phyloP scores from a whole-genome alignment of 768 basidiomycete species.

The Xerocomus brunneocitrinus region DNA sequence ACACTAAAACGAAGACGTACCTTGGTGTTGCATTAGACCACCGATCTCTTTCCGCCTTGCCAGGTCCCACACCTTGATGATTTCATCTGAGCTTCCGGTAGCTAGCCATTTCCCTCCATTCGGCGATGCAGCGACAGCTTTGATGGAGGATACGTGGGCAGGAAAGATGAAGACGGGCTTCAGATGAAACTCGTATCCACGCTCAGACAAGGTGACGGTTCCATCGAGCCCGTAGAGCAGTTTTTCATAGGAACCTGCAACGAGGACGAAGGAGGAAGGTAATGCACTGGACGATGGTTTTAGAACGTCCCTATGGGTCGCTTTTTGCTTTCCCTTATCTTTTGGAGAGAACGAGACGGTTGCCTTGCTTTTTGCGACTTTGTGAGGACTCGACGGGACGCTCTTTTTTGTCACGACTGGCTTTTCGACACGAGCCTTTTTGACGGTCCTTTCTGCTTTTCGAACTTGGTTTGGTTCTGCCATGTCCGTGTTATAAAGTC shows the following conservation, averaged over 20 bases:
- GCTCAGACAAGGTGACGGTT: slow-evolving; percentile 34
- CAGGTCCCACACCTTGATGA: slow-evolving; percentile 96
- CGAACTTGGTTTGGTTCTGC: slow-evolving; percentile 13
- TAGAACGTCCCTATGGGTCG: neutral
- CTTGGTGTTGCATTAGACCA: slow-evolving; percentile 91
- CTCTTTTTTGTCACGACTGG: slow-evolving; percentile 1
- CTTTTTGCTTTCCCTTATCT: slow-evolving; percentile 28
- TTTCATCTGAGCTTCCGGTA: slow-evolving; percentile 93
- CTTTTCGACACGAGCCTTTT: slow-evolving; percentile 24
- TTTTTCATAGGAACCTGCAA: slow-evolving; percentile 96
- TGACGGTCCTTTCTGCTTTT: slow-evolving; percentile 10
- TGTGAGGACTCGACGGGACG: neutral
- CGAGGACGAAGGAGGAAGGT: slow-evolving; percentile 71
- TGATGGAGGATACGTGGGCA: slow-evolving; percentile 91
- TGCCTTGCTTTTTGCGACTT: neutral
- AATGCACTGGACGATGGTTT: slow-evolving; percentile 21
- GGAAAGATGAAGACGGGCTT: slow-evolving; percentile 94
- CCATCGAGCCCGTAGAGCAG: slow-evolving; percentile 88
- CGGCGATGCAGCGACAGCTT: slow-evolving; percentile 84
- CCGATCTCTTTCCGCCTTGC: slow-evolving; percentile 90
- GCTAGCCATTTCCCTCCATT: slow-evolving; percentile 94
- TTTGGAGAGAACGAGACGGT: slow-evolving; percentile 18
- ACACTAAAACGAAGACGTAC: slow-evolving; percentile 37
- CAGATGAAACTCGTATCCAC: slow-evolving; percentile 38
- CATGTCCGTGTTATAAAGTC: slow-evolving; percentile 6